Percentiles rank a stretch among this genome's conserved stretches.
phyloP scores from a whole-genome alignment of 495 filamentous ascomycete genomes.

The Viridothelium virens region DNA sequence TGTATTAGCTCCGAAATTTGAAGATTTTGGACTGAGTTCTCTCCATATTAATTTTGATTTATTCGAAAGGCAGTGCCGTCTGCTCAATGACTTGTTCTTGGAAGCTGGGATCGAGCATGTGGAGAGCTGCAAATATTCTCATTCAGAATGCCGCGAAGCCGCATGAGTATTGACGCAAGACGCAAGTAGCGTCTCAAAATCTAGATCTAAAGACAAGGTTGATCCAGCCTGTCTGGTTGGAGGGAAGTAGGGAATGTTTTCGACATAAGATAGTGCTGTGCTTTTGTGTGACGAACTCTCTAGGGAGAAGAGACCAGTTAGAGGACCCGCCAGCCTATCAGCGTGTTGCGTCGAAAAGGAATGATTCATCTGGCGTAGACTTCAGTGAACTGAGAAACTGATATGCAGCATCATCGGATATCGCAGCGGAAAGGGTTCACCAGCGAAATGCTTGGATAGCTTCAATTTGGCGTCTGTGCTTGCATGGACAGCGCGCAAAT shows the following conservation, averaged over 20 bases:
- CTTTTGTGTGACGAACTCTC: not conserved
- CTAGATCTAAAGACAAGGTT: not conserved
- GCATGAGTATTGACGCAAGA: not conserved
- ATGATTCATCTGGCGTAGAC: not conserved
- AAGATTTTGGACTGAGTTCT: not conserved
- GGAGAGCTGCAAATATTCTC: slow-evolving; percentile 5
- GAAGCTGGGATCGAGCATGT: not conserved
- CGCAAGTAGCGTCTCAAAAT: not conserved
- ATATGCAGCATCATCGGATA: not conserved
- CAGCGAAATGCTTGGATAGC: not conserved
- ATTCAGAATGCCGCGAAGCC: not conserved
- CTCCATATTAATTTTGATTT: not conserved
- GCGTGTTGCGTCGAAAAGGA: not conserved
- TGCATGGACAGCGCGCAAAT: not conserved
- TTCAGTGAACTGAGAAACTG: not conserved
- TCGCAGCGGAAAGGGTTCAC: not conserved
- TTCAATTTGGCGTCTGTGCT: not conserved
- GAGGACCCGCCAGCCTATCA: not conserved
- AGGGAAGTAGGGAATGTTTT: not conserved
- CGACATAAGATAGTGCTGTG: not conserved
- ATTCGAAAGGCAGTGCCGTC: not conserved
- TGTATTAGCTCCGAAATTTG: not conserved
- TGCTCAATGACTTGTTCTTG: not conserved
- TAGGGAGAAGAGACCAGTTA: not conserved
- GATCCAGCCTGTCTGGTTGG: not conserved